These are phyloP conservation scores for Monilinia fructicola DNA, from an alignment of 2,329 filamentous ascomycete genomes.

Conservation along the genomic window DNA sequence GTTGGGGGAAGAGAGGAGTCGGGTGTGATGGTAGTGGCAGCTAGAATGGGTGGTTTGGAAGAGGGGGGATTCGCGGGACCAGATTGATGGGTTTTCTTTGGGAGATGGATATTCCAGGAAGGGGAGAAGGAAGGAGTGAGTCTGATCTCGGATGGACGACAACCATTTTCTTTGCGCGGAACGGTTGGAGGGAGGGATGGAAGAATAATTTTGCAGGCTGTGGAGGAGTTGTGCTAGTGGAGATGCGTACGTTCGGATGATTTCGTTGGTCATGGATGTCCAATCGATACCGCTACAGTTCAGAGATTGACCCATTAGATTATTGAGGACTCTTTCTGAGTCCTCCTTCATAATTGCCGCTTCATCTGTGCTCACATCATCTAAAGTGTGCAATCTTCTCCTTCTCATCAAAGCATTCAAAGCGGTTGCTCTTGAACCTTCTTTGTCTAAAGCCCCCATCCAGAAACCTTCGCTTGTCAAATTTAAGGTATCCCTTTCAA, in stretches of 20 bases:
- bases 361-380: constrained; percentile 39
- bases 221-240: constrained; percentile 42
- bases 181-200: constrained; percentile 32
- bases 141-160: constrained; percentile 41
- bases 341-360: constrained; percentile 41
- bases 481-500: constrained; percentile 45
- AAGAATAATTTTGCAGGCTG: constrained; percentile 31
- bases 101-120: constrained; percentile 48
- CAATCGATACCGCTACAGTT: constrained; percentile 48
- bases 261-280: constrained; percentile 45
- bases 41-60: constrained; percentile 45
- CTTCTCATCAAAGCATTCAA: constrained; percentile 43
- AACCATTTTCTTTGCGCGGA: constrained; percentile 40
- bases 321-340: constrained; percentile 40
- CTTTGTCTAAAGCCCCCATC: constrained; percentile 34
- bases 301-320: constrained; percentile 32
- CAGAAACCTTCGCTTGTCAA: constrained; percentile 46
- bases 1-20: constrained; percentile 40
- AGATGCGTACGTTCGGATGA: constrained; percentile 44
- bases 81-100: constrained; percentile 34
- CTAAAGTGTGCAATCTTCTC: constrained; percentile 43
- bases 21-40: constrained; percentile 47
- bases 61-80: constrained; percentile 40
- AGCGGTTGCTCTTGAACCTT: constrained; percentile 36
- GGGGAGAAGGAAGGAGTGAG: constrained; percentile 47